Conservation (phyloP, 2,329 filamentous ascomycete species). For the Helminthosporium solani region DNA sequence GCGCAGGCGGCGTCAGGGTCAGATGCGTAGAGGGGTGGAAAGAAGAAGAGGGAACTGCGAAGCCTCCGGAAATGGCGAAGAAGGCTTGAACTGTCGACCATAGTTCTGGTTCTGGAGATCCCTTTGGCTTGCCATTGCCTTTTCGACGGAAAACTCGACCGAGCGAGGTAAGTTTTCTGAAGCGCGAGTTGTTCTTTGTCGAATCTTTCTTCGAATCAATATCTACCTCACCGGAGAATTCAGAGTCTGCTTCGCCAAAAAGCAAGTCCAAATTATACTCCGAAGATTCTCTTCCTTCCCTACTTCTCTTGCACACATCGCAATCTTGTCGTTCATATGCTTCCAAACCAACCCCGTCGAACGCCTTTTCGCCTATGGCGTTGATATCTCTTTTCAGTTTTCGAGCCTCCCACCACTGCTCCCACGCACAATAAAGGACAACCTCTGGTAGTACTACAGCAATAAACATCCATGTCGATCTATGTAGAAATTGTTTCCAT, state of each 20-base stretch:
- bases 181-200: no score
- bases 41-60: conserved; percentile 12
- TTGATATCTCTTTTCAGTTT: conserved; percentile 12
- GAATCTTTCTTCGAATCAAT: neutral
- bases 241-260: neutral
- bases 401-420: conserved; percentile 19
- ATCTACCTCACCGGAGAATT: neutral
- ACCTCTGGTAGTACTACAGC: conserved; percentile 23
- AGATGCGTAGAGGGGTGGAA: conserved; percentile 7
- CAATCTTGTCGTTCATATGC: neutral
- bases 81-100: conserved; percentile 18
- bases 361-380: conserved; percentile 3
- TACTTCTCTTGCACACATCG: neutral
- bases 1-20: conserved; percentile 18
- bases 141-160: neutral
- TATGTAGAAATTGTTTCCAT: conserved; percentile 3
- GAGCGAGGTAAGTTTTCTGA: no score
- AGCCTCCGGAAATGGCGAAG: conserved; percentile 23
- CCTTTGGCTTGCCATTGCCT: neutral
- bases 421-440: conserved; percentile 24
- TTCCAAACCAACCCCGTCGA: neutral
- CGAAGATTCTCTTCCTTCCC: neutral
- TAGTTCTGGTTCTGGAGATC: neutral
- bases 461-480: conserved; percentile 20
- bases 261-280: neutral